Percentiles rank a stretch among this genome's conserved stretches.
These are phyloP conservation scores for Carex pumila DNA, from an alignment of 176 grass and related monocot genomes.

Conservation along the genomic window DNA sequence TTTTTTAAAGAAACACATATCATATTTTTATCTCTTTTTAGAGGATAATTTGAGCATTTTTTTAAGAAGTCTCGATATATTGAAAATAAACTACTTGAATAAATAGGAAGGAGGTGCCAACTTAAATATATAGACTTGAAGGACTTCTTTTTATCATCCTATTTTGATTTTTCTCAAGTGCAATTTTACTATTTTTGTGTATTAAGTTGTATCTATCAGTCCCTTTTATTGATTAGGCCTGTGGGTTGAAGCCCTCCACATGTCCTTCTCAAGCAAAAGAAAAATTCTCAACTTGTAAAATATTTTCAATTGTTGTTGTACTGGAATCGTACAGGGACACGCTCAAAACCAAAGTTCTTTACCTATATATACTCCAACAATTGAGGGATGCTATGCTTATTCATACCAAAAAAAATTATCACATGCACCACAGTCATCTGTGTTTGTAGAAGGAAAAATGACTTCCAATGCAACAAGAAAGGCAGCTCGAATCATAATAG, in stretches of 20 bases:
- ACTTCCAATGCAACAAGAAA: conserved; percentile 26
- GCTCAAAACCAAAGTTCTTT: neutral
- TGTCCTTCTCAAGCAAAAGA: conserved; percentile 6
- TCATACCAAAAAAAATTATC: neutral
- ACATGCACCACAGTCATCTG: neutral
- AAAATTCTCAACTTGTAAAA: neutral
- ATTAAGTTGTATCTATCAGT: neutral
- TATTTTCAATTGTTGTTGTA: neutral
- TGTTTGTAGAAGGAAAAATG: conserved; percentile 7
- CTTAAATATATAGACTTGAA: too few species aligned
- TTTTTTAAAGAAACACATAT: neutral
- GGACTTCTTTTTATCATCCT: too few species aligned
- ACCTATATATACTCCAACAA: conserved; percentile 5
- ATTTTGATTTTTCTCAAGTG: too few species aligned
- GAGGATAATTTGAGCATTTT: neutral
- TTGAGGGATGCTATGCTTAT: neutral
- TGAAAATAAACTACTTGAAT: neutral
- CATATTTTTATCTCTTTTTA: neutral
- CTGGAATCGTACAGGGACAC: neutral
- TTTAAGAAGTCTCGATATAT: neutral
- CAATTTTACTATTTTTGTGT: too few species aligned
- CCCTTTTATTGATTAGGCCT: neutral
- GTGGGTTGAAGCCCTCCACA: neutral
- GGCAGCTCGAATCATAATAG: conserved; percentile 42
- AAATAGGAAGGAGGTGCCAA: neutral